These are phyloP conservation scores for Entrophospora sp. DNA, from an alignment of 192 early-diverging fungal species.

Conservation along the genomic window DNA sequence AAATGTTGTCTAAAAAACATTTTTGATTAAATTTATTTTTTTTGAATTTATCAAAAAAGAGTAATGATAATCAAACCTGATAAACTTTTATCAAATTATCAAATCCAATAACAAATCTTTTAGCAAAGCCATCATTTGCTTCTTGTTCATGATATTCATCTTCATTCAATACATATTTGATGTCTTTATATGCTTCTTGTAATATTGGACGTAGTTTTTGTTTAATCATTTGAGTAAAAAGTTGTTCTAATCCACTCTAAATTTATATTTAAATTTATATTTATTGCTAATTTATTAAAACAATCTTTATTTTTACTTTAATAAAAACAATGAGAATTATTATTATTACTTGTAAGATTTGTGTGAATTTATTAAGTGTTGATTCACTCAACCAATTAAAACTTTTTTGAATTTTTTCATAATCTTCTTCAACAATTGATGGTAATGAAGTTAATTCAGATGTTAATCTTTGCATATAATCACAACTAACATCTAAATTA, in stretches of 20 bases:
- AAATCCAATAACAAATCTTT: slow-evolving; percentile 71
- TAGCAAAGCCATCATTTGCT: slow-evolving; percentile 71
- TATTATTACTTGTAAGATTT: slow-evolving; percentile 59
- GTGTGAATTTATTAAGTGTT: slow-evolving; percentile 49
- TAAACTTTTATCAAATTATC: slow-evolving; percentile 45
- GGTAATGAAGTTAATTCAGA: slow-evolving; percentile 42
- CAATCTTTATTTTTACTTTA: too few species aligned
- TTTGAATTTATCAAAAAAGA: too few species aligned
- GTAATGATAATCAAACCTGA: slow-evolving; percentile 42
- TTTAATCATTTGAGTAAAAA: slow-evolving; percentile 70
- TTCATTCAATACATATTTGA: slow-evolving; percentile 84
- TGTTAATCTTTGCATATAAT: slow-evolving; percentile 68
- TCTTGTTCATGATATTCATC: slow-evolving; percentile 85
- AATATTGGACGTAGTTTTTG: slow-evolving; percentile 71
- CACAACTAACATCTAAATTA: slow-evolving; percentile 77
- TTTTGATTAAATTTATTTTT: too few species aligned
- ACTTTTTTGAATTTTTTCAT: slow-evolving; percentile 46
- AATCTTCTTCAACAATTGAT: slow-evolving; percentile 38
- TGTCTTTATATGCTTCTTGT: slow-evolving; percentile 72
- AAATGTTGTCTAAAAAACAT: slow-evolving; percentile 49
- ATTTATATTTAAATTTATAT: too few species aligned
- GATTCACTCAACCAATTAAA: slow-evolving; percentile 49
- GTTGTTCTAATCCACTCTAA: slow-evolving; percentile 61
- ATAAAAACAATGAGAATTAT: too few species aligned
- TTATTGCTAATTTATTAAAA: too few species aligned